Conservation (phyloP, 2,329 filamentous ascomycete species). For the Alternaria viburni region DNA sequence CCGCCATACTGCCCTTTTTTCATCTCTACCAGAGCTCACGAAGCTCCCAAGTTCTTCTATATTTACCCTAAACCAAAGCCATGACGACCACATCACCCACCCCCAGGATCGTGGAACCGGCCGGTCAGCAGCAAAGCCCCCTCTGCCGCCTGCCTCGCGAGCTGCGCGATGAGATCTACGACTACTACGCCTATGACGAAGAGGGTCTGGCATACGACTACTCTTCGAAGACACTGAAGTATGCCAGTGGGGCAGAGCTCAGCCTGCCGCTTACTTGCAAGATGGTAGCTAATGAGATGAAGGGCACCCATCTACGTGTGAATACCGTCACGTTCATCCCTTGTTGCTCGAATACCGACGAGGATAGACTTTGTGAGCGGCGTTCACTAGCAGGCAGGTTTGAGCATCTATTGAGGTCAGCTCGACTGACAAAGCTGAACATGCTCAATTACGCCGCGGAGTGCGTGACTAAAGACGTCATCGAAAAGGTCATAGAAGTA, state of each 20-base stretch:
- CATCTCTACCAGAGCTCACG: no score
- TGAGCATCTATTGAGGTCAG: neutral
- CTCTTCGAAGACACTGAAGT: neutral
- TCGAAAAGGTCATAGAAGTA: neutral
- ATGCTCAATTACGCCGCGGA: neutral
- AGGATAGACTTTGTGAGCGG: neutral
- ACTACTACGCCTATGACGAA: neutral
- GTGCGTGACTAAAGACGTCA: accelerated
- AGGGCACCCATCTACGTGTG: neutral
- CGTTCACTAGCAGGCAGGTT: accelerated
- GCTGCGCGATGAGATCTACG: neutral
- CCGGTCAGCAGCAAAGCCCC: no score
- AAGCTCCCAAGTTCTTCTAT: no score
- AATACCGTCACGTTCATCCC: neutral
- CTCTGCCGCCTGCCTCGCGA: neutral
- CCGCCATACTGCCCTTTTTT: no score
- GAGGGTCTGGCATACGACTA: neutral
- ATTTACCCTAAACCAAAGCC: no score
- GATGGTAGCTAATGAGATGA: neutral
- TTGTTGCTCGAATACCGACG: accelerated
- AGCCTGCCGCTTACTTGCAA: neutral
- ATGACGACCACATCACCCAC: no score
- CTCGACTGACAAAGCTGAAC: accelerated
- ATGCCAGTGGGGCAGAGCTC: neutral
- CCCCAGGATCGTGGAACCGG: no score